These are phyloP conservation scores for Porcisia deanei DNA, from an alignment of 208 protist species.

Conservation along the genomic window DNA sequence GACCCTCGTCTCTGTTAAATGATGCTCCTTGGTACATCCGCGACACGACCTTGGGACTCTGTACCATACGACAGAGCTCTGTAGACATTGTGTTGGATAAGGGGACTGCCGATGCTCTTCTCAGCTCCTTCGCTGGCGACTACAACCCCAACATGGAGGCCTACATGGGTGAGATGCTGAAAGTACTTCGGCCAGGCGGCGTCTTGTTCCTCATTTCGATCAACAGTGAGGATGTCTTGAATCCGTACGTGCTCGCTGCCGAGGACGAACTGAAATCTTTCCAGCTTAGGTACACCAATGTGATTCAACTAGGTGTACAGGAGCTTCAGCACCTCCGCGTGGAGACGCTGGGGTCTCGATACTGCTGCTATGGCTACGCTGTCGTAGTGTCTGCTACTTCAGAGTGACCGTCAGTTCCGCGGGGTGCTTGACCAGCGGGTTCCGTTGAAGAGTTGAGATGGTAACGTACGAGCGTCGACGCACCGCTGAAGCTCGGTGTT, in stretches of 20 bases:
- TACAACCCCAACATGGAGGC: conserved; percentile 57
- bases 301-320: conserved; percentile 30
- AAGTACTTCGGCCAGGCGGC: conserved; percentile 37
- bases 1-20: background rate
- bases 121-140: conserved; percentile 60
- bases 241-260: conserved; percentile 43
- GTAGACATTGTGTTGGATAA: conserved; percentile 69
- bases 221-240: conserved; percentile 53
- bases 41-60: conserved; percentile 5
- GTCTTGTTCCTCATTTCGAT: conserved; percentile 63
- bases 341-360: conserved; percentile 59
- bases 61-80: conserved; percentile 7
- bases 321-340: conserved; percentile 34
- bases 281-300: conserved; percentile 15
- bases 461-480: background rate
- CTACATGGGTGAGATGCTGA: conserved; percentile 41
- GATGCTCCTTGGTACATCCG: conserved; percentile 15
- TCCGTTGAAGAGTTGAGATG: background rate
- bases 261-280: conserved; percentile 34
- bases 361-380: conserved; percentile 45
- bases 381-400: conserved; percentile 15
- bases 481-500: background rate
- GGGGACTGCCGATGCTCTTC: conserved; percentile 58
- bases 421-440: background rate
- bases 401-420: background rate